Evolutionary conservation across 495 filamentous ascomycete genomes (phyloP), one percentile per base, ranked within the genome.

Genomic region (Trichoderma asperelloides): DNA sequence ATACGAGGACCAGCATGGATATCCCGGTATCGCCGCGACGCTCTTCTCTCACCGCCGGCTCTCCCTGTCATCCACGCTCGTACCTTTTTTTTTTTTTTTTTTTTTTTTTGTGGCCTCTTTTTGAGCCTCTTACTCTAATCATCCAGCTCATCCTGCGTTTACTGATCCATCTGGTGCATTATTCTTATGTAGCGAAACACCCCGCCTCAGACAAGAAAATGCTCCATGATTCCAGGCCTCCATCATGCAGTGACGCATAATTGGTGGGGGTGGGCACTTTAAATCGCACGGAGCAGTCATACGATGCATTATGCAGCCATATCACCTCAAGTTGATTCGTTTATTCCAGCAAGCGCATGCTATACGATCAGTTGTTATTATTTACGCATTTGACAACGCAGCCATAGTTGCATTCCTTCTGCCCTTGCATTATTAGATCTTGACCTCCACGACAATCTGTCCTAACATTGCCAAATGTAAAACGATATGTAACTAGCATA

Each of bases 21-120:
- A 11, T 23, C 47, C 47, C 47, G 18, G 47, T 51, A 51, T 47
- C 43, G 25, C 55, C 4, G 11, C 12, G 25, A 27, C 55, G 28
- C 43, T 13, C 47, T 51, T 9, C 47, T 60, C 55, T 60, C 55
- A 60, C 55, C 55, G 55, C 55, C 55, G 55, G 55, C 55, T 60
- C 55, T 60, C 55, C 55, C 55, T 60, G 55, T 60, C 55, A 60
- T 60, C 55, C 23, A 37, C 9, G 33, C 33, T 37, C 33, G 33
- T 37, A 7, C 5, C 33, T 37, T 2, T 37, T 37, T 37, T 33
- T 33, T 33, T 33, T 33, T 2, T 60, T 21, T n/a, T n/a, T 37
- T 2, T 37, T 37, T 37, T 33, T 33, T 33, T 33, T 33, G 6
- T 60, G 7, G 23, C 55, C 12, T 11, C 5, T 30, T 60, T 28